Evolutionary conservation across 495 filamentous ascomycete species (phyloP).

Genomic region (Penicillium simplicissimum): DNA sequence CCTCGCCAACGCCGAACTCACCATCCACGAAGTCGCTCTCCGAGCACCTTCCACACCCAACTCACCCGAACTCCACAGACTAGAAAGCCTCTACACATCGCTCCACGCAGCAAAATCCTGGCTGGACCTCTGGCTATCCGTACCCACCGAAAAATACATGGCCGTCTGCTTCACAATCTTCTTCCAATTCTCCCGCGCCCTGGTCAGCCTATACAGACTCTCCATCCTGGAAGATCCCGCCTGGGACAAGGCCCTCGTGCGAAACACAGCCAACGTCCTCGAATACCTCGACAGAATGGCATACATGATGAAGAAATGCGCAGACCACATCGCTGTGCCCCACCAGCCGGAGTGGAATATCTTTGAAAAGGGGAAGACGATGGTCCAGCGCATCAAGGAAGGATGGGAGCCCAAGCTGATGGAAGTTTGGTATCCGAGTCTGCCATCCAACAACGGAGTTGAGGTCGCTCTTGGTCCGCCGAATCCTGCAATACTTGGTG

Average conservation of each 20-base stretch:
- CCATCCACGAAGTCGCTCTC: constrained; percentile 45
- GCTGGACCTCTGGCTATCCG: constrained; percentile 35
- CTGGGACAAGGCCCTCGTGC: constrained; percentile 38
- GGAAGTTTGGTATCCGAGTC: constrained; percentile 24
- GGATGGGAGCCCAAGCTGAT: constrained; percentile 31
- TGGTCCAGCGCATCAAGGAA: constrained; percentile 22
- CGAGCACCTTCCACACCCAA: constrained; percentile 21
- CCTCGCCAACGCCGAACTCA: constrained; percentile 42
- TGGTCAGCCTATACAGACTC: constrained; percentile 45
- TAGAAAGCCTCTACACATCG: constrained; percentile 36
- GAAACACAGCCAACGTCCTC: constrained; percentile 32
- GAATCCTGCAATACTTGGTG: constrained; percentile 8
- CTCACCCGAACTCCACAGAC: constrained; percentile 29
- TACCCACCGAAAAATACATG: constrained; percentile 33
- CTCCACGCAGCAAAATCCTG: constrained; percentile 42
- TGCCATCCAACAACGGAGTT: constrained; percentile 8
- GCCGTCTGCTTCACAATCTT: constrained; percentile 40
- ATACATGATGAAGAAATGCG: constrained; percentile 17
- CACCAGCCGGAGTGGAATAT: constrained; percentile 17
- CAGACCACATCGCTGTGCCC: not conserved
- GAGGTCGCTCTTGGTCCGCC: constrained; percentile 10
- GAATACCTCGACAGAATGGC: constrained; percentile 24
- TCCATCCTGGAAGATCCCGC: constrained; percentile 38
- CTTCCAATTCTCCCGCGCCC: constrained; percentile 42
- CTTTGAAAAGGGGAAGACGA: constrained; percentile 26